Conservation (phyloP, 2,329 filamentous ascomycete genomes). For the Ambrosiella cleistominuta region DNA sequence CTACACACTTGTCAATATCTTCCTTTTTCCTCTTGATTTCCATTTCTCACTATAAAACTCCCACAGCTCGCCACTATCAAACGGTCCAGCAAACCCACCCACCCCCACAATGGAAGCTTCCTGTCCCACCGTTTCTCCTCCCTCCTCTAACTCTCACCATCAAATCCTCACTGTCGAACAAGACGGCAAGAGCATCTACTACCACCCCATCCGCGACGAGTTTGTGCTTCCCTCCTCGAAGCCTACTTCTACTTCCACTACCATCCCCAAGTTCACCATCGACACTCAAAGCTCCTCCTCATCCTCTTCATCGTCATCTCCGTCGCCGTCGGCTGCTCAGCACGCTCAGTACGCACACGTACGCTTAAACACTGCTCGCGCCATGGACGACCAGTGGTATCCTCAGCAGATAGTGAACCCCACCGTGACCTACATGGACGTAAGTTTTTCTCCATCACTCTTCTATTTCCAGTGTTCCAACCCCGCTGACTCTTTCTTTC, state of each 20-base stretch:
- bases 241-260: too few species aligned
- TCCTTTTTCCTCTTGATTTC: not conserved
- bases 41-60: not conserved
- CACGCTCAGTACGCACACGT: too few species aligned
- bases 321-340: too few species aligned
- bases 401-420: not conserved
- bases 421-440: not conserved
- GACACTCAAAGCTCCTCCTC: not conserved
- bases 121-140: not conserved
- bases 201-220: not conserved
- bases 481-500: too few species aligned
- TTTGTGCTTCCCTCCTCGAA: not conserved
- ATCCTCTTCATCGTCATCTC: too few species aligned
- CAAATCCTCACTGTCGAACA: slow-evolving; percentile 3
- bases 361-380: not conserved
- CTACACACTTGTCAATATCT: not conserved
- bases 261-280: not conserved
- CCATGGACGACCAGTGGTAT: slow-evolving; percentile 6
- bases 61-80: not conserved
- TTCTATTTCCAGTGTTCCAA: too few species aligned
- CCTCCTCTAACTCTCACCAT: not conserved
- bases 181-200: slow-evolving; percentile 5
- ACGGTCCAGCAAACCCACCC: not conserved
- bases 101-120: not conserved
- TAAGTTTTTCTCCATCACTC: not conserved